Percentiles rank a stretch among this genome's conserved stretches.
These are phyloP conservation scores for Linnemannia elongata DNA, from an alignment of 192 early-diverging fungal species.

Conservation along the genomic window DNA sequence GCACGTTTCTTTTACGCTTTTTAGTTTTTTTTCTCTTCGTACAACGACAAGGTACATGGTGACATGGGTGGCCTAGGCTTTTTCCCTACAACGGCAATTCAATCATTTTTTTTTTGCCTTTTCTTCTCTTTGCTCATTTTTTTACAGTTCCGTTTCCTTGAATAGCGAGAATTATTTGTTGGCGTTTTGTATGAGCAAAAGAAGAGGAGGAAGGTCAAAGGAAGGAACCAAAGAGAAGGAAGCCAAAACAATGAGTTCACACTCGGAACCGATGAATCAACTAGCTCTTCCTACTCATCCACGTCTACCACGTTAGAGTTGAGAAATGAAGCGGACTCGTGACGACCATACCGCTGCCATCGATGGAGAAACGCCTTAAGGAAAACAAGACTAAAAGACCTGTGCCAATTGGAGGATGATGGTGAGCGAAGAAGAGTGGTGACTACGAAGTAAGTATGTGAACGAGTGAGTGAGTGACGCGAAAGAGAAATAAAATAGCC, in stretches of 20 bases:
- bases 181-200: not conserved
- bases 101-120: not conserved
- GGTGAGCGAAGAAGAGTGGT: not conserved
- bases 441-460: not conserved
- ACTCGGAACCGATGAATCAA: not conserved
- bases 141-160: not conserved
- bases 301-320: not conserved
- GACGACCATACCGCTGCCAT: not conserved
- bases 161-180: not conserved
- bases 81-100: not conserved
- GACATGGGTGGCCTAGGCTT: conserved; percentile 3
- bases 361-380: not conserved
- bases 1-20: not conserved
- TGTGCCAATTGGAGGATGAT: not conserved
- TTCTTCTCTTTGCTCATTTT: not conserved
- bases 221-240: not conserved
- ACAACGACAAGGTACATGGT: not conserved
- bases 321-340: not conserved
- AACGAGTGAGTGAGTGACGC: not conserved
- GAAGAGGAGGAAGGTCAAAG: not conserved
- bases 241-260: not conserved
- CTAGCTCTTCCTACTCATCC: not conserved
- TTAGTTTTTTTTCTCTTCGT: not conserved
- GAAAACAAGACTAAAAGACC: not conserved
- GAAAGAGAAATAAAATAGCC: not conserved